Percentiles rank a stretch among this genome's conserved stretches.
These are phyloP conservation scores for Nemania abortiva DNA, from an alignment of 2,329 filamentous ascomycete species.

Conservation along the genomic window DNA sequence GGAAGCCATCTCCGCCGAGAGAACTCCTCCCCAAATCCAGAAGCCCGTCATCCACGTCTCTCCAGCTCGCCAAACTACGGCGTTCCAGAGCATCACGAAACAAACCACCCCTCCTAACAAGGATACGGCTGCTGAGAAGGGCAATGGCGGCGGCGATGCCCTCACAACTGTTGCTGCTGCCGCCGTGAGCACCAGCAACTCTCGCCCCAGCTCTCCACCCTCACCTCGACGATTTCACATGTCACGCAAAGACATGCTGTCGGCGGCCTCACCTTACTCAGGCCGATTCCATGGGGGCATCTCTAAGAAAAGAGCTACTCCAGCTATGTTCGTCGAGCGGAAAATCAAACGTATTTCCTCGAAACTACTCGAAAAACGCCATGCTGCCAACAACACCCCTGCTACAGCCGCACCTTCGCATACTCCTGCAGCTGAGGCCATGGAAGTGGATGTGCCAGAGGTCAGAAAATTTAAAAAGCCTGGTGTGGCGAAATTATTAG, in stretches of 20 bases:
- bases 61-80: conserved; percentile 52
- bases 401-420: conserved; percentile 16
- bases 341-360: conserved; percentile 53
- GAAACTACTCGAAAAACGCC: conserved; percentile 42
- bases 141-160: conserved; percentile 32
- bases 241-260: conserved; percentile 60
- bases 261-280: conserved; percentile 45
- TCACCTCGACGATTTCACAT: conserved; percentile 68
- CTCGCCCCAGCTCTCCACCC: conserved; percentile 34
- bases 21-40: conserved; percentile 42
- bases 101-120: conserved; percentile 32
- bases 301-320: conserved; percentile 58
- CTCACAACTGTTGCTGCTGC: neutral
- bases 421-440: conserved; percentile 33
- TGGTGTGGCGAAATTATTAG: conserved; percentile 48
- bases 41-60: conserved; percentile 64
- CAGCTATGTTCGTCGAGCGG: conserved; percentile 69
- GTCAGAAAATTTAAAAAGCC: conserved; percentile 53
- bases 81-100: conserved; percentile 43
- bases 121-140: conserved; percentile 9
- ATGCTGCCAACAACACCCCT: conserved; percentile 35
- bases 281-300: conserved; percentile 48
- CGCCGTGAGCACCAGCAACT: conserved; percentile 11
- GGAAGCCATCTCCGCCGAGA: conserved; percentile 45
- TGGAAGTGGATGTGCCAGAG: conserved; percentile 45